These are phyloP conservation scores for Talaromyces proteolyticus DNA, from an alignment of 495 filamentous ascomycete genomes.

Conservation along the genomic window DNA sequence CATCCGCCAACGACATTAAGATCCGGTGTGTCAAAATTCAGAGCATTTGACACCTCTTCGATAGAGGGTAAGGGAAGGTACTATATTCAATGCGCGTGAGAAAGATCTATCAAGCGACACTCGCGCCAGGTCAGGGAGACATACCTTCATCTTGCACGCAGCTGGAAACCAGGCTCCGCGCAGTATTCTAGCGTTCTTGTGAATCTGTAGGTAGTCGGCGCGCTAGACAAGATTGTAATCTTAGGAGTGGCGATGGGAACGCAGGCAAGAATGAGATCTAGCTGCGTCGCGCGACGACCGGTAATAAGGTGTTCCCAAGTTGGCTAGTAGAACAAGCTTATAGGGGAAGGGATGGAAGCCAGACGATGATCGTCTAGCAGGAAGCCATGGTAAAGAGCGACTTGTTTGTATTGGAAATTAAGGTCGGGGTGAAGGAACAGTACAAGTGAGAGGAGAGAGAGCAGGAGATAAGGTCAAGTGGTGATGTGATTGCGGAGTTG, in stretches of 20 bases:
- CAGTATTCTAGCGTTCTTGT: too few species aligned
- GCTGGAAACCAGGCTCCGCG: constrained; percentile 2
- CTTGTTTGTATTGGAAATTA: constrained; percentile 1
- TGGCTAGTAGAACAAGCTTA: constrained; percentile 24
- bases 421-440: constrained; percentile 11
- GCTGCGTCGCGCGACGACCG: constrained; percentile 13
- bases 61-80: constrained; percentile 87
- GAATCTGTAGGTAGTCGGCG: too few species aligned
- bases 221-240: too few species aligned
- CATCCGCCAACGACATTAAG: constrained; percentile 85
- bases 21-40: constrained; percentile 91
- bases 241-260: background rate
- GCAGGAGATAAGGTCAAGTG: constrained; percentile 9
- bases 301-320: constrained; percentile 21
- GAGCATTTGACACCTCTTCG: constrained; percentile 78
- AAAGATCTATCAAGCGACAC: background rate
- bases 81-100: constrained; percentile 39
- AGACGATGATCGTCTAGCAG: constrained; percentile 42
- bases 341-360: constrained; percentile 13
- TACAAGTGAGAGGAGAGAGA: constrained; percentile 5
- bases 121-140: background rate
- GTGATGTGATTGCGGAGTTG: constrained; percentile 17
- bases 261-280: background rate
- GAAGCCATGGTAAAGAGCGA: constrained; percentile 16
- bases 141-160: constrained; percentile 21